Base-by-base conservation (phyloP, 371 early-diverging fungal species). In the Apophysomyces sp. region DNA sequence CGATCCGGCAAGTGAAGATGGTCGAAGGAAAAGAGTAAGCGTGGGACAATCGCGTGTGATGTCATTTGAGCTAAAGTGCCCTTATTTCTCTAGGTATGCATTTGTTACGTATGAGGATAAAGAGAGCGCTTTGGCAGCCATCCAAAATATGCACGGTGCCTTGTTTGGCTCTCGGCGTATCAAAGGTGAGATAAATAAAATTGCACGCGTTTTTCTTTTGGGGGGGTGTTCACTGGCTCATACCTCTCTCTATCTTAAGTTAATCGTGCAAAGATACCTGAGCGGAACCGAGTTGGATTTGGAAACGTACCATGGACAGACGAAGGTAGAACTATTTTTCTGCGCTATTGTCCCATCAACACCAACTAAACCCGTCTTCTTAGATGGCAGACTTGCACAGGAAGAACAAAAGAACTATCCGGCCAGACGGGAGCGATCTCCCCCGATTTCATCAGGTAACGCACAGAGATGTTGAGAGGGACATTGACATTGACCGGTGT, bases 291-390 rank as follows among this genome's bases (percentile, higher is more conserved):
- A 15, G 75, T 80, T 54, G 85, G 85, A 7, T 85, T 85, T 71
- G 85, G 83, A 49, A 83, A 83, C 40, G 74, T 85, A 13, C 83
- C 83, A 32, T 85, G 85, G 85, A 81, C 76, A 62, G 85, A 85
- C 28, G 83, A 85, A 59, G 80, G 77, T 71, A 67, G 36, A 24
- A 11, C 34, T 34, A 11, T 34, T 8, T 34, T 34, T 34, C 34
- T 34, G 34, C 34, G 34, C 2, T 18, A 15, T 26, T 24, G 57
- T n/a, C n/a, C n/a, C n/a, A n/a, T n/a, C n/a, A n/a, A n/a, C n/a
- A n/a, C n/a, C n/a, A n/a, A n/a, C n/a, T n/a, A n/a, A n/a, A n/a
- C n/a, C n/a, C n/a, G n/a, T n/a, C n/a, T n/a, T n/a, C n/a, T n/a
- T n/a, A 67, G 77, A 76, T 59, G 77, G 77, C 6, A 51, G 67